phyloP scores from a whole-genome alignment of 148 eudicot species.

The Rhododendron mucronatum region DNA sequence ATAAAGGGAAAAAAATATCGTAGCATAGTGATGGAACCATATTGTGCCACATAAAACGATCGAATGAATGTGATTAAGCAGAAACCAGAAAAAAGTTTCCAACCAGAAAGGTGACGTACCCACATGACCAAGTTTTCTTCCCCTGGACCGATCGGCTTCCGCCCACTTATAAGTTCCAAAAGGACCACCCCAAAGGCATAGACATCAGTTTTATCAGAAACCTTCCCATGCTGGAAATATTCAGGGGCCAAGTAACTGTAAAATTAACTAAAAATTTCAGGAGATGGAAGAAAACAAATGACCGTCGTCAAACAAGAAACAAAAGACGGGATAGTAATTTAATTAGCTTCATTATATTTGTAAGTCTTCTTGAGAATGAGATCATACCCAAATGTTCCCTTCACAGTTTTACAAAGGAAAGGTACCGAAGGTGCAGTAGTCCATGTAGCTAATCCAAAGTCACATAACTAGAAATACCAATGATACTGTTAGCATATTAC shows the following conservation, averaged over 20 bases:
- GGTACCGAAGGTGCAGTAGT: slow-evolving; percentile 92
- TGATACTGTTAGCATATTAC: neutral
- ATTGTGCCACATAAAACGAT: neutral
- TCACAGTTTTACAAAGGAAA: slow-evolving; percentile 97
- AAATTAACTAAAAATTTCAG: slow-evolving; percentile 6
- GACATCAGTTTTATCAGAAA: slow-evolving; percentile 92
- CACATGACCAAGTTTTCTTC: slow-evolving; percentile 93
- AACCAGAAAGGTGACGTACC: slow-evolving; percentile 47
- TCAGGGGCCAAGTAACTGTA: slow-evolving; percentile 95
- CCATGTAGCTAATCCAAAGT: slow-evolving; percentile 97
- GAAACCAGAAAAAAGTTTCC: slow-evolving; percentile 9
- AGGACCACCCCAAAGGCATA: slow-evolving; percentile 95
- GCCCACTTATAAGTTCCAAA: slow-evolving; percentile 78
- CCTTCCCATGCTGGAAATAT: slow-evolving; percentile 95
- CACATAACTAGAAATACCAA: slow-evolving; percentile 38
- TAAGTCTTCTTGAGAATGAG: slow-evolving; percentile 1
- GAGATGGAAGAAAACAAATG: neutral
- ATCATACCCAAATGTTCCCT: slow-evolving; percentile 97
- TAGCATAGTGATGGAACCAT: neutral
- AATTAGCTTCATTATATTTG: neutral
- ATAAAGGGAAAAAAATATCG: too few species aligned
- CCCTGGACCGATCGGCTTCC: slow-evolving; percentile 80
- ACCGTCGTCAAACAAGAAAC: slow-evolving; percentile 2
- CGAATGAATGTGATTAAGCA: neutral
- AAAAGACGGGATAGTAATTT: neutral